phyloP scores from a whole-genome alignment of 164 flowering plant genomes.

The Magnolia sinica region DNA sequence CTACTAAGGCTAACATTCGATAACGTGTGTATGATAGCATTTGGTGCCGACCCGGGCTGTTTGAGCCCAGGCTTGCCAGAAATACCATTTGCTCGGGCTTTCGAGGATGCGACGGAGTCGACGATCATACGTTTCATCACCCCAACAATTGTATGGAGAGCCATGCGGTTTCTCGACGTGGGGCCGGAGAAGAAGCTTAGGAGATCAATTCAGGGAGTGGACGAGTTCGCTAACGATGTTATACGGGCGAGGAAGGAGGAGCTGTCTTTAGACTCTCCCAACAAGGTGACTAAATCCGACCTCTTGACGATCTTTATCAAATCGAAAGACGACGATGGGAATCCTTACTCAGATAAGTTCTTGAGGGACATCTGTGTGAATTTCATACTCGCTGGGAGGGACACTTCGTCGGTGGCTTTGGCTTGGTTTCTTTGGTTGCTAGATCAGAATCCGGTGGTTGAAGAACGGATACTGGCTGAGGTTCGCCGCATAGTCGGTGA shows the following conservation, averaged over 20 bases:
- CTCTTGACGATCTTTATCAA: slow-evolving; percentile 76
- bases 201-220: slow-evolving; percentile 51
- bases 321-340: slow-evolving; percentile 54
- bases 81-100: slow-evolving; percentile 78
- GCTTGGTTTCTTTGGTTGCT: slow-evolving; percentile 95
- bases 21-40: slow-evolving; percentile 93
- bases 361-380: slow-evolving; percentile 84
- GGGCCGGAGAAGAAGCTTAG: slow-evolving; percentile 61
- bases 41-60: slow-evolving; percentile 92
- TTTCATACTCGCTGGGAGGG: slow-evolving; percentile 90
- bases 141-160: slow-evolving; percentile 68
- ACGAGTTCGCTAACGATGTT: slow-evolving; percentile 65
- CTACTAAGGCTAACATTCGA: slow-evolving; percentile 80
- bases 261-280: slow-evolving; percentile 14
- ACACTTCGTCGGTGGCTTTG: slow-evolving; percentile 87
- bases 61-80: slow-evolving; percentile 54
- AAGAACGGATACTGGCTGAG: slow-evolving; percentile 58
- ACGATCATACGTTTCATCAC: slow-evolving; percentile 56
- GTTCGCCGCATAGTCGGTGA: slow-evolving; percentile 36
- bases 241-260: slow-evolving; percentile 70
- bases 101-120: slow-evolving; percentile 85
- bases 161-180: slow-evolving; percentile 50
- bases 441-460: slow-evolving; percentile 53
- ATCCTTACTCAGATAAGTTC: slow-evolving; percentile 64
- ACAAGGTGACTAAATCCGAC: slow-evolving; percentile 46